Base-by-base conservation (phyloP, 768 basidiomycete genomes). In the Leccinum ochraceum region DNA sequence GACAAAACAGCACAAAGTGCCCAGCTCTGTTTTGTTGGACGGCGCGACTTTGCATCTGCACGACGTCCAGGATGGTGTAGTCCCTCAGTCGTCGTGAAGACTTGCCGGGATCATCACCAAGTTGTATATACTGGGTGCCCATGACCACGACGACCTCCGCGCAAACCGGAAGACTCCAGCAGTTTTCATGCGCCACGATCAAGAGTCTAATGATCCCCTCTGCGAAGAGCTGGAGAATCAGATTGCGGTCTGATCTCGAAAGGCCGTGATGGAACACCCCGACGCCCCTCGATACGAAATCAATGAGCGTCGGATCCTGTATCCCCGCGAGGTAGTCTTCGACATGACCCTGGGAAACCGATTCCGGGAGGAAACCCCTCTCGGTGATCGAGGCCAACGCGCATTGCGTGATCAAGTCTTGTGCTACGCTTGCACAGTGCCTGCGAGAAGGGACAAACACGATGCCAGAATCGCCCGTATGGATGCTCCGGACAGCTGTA, bases 31-130 rank as follows among this genome's bases (percentile, higher is more conserved):
- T 75, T 63, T 87, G 85, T 57, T 82, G 83, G 13, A 94, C 83
- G 4, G 95, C 95, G 34, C 86, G 84, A 57, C 92, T 86, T 74
- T 98, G 95, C 95, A 99, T 98, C 59, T 86, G 87, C 54, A 91
- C 86, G 37, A 99, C 75, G 66, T 98, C 95, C 20, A 84, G 80
- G 39, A 96, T 76, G 0, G 78, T 78, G 73, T 98, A 98, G 70
- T 95, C 94, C 49, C 81, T 81, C 54, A 96, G 71, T 66, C 89
- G 87, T 24, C 90, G 85, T 61, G 88, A 86, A 9, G 78, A 69
- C 14, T 76, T 80, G 57, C 77, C 79, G 39, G 71, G 74, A 44
- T 80, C 77, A 7, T 79, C 66, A 20, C n/a, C n/a, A 46, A 46
- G 10, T 58, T 84, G 78, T 26, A 87, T 72, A 72, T 92, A 96